phyloP scores from a whole-genome alignment of 306 rosid genomes.

The Vicia sativa region DNA sequence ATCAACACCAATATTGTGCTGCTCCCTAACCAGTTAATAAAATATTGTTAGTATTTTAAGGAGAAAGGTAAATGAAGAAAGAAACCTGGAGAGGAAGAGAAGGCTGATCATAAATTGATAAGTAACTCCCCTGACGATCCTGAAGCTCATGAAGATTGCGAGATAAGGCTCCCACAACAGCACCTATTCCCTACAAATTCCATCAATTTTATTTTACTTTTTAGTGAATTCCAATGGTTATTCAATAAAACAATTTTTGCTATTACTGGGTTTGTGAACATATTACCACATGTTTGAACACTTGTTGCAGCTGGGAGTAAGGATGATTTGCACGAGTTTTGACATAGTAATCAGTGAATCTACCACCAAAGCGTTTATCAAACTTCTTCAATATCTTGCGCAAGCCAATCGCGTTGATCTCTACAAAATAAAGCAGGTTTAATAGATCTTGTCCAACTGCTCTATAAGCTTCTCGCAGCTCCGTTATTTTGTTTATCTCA shows the following conservation, averaged over 20 bases:
- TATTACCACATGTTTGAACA: conserved; percentile 90
- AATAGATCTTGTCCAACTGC: conserved; percentile 79
- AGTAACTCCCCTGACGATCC: conserved; percentile 95
- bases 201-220: conserved; percentile 1
- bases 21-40: conserved; percentile 28
- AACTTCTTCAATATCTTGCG: conserved; percentile 98
- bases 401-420: conserved; percentile 92
- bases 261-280: conserved; percentile 3
- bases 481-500: conserved; percentile 69
- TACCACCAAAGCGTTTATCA: conserved; percentile 91
- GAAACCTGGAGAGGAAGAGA: conserved; percentile 85
- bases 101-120: conserved; percentile 91
- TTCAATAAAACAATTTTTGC: conserved; percentile 1
- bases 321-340: conserved; percentile 99
- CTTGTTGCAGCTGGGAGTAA: conserved; percentile 98
- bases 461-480: conserved; percentile 82
- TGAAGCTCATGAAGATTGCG: conserved; percentile 99
- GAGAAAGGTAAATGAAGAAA: conserved; percentile 33
- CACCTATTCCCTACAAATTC: conserved; percentile 80
- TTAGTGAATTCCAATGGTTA: no score
- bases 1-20: conserved; percentile 23
- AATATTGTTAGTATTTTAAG: background rate
- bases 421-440: conserved; percentile 84
- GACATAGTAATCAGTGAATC: conserved; percentile 91
- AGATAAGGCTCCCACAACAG: conserved; percentile 98